Conservation (phyloP, 129 eudicot genomes). For the Chrysanthemum makinoi region DNA sequence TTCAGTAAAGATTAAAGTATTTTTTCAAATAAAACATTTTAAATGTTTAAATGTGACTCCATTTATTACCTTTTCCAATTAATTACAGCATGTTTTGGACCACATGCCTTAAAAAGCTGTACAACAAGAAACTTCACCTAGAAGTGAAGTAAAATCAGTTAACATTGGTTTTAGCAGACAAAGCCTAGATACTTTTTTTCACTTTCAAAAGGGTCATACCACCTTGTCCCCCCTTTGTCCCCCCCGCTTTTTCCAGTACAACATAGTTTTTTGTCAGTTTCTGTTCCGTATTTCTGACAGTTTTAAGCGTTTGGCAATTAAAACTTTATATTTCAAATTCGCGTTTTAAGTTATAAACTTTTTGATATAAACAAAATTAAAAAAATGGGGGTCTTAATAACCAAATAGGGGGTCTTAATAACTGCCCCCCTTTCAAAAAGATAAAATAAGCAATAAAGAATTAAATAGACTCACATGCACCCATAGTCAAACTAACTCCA, state of each 20-base stretch:
- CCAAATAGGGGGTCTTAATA: too few species aligned
- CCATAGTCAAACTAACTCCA: constrained; percentile 20
- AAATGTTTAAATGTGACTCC: background rate
- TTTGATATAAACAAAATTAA: too few species aligned
- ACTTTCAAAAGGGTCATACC: background rate
- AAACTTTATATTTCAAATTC: too few species aligned
- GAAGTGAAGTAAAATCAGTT: constrained; percentile 25
- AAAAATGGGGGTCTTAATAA: too few species aligned
- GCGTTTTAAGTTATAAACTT: too few species aligned
- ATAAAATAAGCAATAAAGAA: background rate
- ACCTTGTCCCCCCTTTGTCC: too few species aligned
- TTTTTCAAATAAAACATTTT: too few species aligned
- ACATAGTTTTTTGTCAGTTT: too few species aligned
- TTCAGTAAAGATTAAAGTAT: too few species aligned
- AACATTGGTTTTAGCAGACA: constrained; percentile 13
- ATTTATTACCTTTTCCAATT: background rate
- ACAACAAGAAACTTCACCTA: constrained; percentile 20
- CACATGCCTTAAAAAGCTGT: constrained; percentile 18
- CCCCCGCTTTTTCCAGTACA: too few species aligned
- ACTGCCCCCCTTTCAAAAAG: constrained; percentile 8
- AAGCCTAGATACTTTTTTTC: background rate
- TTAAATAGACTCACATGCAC: constrained; percentile 37
- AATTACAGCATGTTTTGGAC: constrained; percentile 13
- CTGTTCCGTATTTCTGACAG: too few species aligned
- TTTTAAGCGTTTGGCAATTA: too few species aligned